A percentile compares a stretch with the other conserved stretches of the same genome.
Conservation (phyloP, 805 yeast genomes). For the Barnettozyma wickerhamii region DNA sequence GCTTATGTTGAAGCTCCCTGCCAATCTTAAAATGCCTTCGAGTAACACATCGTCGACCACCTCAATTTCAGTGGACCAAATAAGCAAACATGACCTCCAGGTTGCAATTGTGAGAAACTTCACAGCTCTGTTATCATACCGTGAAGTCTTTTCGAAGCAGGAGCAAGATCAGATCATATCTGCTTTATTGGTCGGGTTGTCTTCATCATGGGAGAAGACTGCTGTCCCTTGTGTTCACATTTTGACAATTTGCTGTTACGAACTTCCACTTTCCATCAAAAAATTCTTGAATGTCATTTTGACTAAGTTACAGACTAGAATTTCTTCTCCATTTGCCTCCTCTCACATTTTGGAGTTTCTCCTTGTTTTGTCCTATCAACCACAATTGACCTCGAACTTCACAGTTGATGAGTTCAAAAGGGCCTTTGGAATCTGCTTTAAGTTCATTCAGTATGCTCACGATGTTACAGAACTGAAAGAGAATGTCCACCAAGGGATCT, state of each 20-base stretch:
- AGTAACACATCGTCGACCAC: slow-evolving; percentile 7
- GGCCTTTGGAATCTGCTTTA: slow-evolving; percentile 80
- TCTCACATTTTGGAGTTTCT: slow-evolving; percentile 76
- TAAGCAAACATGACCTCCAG: slow-evolving; percentile 58
- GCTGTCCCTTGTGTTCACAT: slow-evolving; percentile 76
- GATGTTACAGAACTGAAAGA: slow-evolving; percentile 35
- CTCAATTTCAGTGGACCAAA: slow-evolving; percentile 12
- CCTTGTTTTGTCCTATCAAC: slow-evolving; percentile 59
- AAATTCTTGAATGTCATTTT: slow-evolving; percentile 64
- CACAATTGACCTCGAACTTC: slow-evolving; percentile 63
- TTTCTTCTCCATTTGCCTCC: slow-evolving; percentile 63
- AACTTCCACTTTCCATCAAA: slow-evolving; percentile 68
- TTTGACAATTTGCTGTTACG: slow-evolving; percentile 74
- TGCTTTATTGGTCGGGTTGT: slow-evolving; percentile 55
- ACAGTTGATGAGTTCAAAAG: slow-evolving; percentile 73
- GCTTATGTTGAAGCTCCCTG: slow-evolving; percentile 45
- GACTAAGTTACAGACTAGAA: slow-evolving; percentile 68
- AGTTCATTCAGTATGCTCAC: slow-evolving; percentile 66
- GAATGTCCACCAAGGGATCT: slow-evolving; percentile 27
- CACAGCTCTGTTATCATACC: slow-evolving; percentile 61
- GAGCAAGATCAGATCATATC: slow-evolving; percentile 64
- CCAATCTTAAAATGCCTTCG: slow-evolving; percentile 35
- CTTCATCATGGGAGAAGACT: slow-evolving; percentile 75
- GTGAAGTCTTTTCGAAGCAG: slow-evolving; percentile 43
- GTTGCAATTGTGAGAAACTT: slow-evolving; percentile 60